Evolutionary conservation across 1,139 yeast genomes (phyloP).

Genomic region (Eremothecium sinecaudum): DNA sequence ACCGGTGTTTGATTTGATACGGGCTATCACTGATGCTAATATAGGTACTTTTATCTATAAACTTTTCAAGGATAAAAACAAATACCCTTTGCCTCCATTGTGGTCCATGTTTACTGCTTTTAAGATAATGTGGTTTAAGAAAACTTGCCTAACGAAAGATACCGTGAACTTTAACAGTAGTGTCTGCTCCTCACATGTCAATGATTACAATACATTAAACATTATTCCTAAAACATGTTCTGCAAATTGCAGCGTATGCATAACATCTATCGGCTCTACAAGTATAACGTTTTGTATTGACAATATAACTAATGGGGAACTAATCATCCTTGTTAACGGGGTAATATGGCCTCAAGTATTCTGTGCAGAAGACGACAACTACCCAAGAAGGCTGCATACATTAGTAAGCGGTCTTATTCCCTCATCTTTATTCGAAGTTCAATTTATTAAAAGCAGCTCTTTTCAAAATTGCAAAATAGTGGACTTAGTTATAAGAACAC

Average conservation of each 20-base stretch:
- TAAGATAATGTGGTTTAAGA: no score
- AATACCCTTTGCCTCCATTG: no score
- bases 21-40: no score
- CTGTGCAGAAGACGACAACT: conserved; percentile 32
- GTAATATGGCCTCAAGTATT: conserved; percentile 51
- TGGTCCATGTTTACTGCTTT: conserved; percentile 62
- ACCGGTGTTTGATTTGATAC: no score
- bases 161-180: no score
- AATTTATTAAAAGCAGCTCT: conserved; percentile 38
- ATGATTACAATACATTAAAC: no score
- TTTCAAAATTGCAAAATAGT: conserved; percentile 36
- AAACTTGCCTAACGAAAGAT: no score
- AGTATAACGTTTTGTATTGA: conserved; percentile 40
- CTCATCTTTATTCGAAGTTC: conserved; percentile 58
- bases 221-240: no score
- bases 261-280: conserved; percentile 47
- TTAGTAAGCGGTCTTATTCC: conserved; percentile 61
- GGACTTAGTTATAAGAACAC: conserved; percentile 38
- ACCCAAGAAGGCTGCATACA: conserved; percentile 36
- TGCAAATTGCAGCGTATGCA: conserved; percentile 35
- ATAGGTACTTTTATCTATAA: no score
- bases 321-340: conserved; percentile 48
- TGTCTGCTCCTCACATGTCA: no score
- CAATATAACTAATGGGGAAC: conserved; percentile 34
- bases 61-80: no score